phyloP scores from a whole-genome alignment of 2,329 filamentous ascomycete genomes.

The Paecilomyces formosus region DNA sequence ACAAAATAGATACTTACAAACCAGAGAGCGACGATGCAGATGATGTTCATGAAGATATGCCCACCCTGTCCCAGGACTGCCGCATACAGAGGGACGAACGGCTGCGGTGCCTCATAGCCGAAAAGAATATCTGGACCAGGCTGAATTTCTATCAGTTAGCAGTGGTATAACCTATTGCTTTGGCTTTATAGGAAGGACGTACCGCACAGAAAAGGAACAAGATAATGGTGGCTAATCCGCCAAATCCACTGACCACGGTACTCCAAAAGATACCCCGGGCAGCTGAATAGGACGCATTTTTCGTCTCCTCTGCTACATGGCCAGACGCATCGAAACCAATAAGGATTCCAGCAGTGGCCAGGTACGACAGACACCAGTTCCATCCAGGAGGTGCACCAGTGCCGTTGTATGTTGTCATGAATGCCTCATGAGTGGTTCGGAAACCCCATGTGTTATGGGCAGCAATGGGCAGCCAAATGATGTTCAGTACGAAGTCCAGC shows the following conservation, averaged over 20 bases:
- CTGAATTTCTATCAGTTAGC: constrained; percentile 19
- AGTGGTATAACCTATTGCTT: not conserved
- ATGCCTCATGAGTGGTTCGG: constrained; percentile 51
- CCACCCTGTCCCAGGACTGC: constrained; percentile 48
- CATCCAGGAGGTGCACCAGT: constrained; percentile 49
- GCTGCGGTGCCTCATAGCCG: constrained; percentile 48
- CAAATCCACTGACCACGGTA: constrained; percentile 49
- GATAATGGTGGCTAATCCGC: constrained; percentile 50
- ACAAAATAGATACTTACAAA: constrained; percentile 35
- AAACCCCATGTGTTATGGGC: constrained; percentile 51
- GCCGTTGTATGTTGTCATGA: constrained; percentile 54
- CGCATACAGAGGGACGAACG: constrained; percentile 53
- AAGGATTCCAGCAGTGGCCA: constrained; percentile 53
- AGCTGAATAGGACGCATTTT: constrained; percentile 49
- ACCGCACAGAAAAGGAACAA: constrained; percentile 53
- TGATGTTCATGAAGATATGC: constrained; percentile 55
- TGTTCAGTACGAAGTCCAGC: constrained; percentile 52
- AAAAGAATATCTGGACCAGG: constrained; percentile 48
- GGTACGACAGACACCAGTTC: constrained; percentile 58
- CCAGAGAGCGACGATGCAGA: constrained; percentile 46
- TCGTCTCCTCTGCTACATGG: constrained; percentile 55
- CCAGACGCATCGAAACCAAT: constrained; percentile 57
- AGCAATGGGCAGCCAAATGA: constrained; percentile 55
- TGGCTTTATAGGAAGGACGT: constrained; percentile 11
- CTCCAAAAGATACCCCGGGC: constrained; percentile 56